Conservation (phyloP, 805 yeast species). For the Hanseniaspora vineae region DNA sequence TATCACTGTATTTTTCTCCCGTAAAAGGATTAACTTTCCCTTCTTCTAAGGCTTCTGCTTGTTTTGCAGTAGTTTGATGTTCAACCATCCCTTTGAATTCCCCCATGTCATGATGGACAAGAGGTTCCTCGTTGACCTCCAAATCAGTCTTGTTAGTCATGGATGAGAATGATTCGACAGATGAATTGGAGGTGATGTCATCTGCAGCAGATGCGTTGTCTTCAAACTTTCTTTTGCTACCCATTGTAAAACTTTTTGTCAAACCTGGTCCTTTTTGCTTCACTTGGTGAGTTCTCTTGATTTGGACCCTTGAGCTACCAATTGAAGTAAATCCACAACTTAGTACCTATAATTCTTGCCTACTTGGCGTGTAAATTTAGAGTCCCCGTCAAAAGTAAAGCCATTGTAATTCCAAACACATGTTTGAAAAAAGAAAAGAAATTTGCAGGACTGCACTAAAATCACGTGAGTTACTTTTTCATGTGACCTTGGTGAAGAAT, state of each 20-base stretch:
- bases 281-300: not conserved
- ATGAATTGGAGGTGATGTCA: constrained; percentile 45
- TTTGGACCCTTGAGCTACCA: too few species aligned
- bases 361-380: too few species aligned
- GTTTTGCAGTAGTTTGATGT: constrained; percentile 52
- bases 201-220: constrained; percentile 22
- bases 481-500: too few species aligned
- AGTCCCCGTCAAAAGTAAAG: too few species aligned
- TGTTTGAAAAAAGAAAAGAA: too few species aligned
- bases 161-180: constrained; percentile 53
- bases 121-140: constrained; percentile 14
- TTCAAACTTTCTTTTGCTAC: constrained; percentile 22
- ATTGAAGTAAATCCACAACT: too few species aligned
- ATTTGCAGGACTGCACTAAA: too few species aligned
- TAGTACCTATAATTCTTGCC: too few species aligned
- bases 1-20: constrained; percentile 44
- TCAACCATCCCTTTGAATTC: constrained; percentile 44
- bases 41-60: constrained; percentile 46
- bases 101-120: constrained; percentile 51
- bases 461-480: too few species aligned
- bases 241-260: too few species aligned
- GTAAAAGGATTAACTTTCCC: constrained; percentile 68
- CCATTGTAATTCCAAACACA: too few species aligned
- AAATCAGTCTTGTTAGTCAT: constrained; percentile 16
- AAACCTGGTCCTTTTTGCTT: not conserved